phyloP scores from a whole-genome alignment of 805 yeast species.

The Millerozyma acaciae region DNA sequence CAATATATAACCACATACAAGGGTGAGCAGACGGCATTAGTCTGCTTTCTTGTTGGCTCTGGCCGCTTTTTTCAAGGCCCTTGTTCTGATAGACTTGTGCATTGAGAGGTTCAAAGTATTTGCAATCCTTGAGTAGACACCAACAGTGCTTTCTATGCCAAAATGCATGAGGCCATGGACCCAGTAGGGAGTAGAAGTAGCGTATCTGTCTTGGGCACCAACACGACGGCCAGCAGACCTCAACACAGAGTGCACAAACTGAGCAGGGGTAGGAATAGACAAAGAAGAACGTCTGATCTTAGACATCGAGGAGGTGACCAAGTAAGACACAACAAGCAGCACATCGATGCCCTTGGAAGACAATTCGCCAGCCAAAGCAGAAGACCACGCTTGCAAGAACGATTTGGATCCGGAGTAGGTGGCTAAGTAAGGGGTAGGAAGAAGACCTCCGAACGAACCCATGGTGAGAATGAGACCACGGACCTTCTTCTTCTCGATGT shows the following conservation, averaged over 20 bases:
- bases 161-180: constrained; percentile 91
- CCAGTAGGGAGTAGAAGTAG: constrained; percentile 89
- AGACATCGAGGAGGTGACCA: constrained; percentile 95
- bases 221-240: constrained; percentile 72
- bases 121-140: constrained; percentile 72
- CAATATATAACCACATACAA: not conserved
- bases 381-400: constrained; percentile 90
- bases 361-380: constrained; percentile 84
- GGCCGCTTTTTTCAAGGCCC: constrained; percentile 78
- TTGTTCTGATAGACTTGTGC: constrained; percentile 75
- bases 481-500: constrained; percentile 31
- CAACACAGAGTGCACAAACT: constrained; percentile 73
- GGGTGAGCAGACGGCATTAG: constrained; percentile 3
- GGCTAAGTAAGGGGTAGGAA: constrained; percentile 90
- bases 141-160: constrained; percentile 71
- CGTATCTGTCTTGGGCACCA: constrained; percentile 90
- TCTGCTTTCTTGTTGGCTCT: constrained; percentile 28
- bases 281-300: constrained; percentile 76
- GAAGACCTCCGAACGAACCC: constrained; percentile 96
- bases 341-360: constrained; percentile 70
- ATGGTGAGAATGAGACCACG: constrained; percentile 82
- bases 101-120: constrained; percentile 64
- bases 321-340: constrained; percentile 77
- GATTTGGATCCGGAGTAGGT: constrained; percentile 96
- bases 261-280: constrained; percentile 76